Evolutionary conservation across 345 rosid genomes (phyloP).

Genomic region (Adansonia digitata): DNA sequence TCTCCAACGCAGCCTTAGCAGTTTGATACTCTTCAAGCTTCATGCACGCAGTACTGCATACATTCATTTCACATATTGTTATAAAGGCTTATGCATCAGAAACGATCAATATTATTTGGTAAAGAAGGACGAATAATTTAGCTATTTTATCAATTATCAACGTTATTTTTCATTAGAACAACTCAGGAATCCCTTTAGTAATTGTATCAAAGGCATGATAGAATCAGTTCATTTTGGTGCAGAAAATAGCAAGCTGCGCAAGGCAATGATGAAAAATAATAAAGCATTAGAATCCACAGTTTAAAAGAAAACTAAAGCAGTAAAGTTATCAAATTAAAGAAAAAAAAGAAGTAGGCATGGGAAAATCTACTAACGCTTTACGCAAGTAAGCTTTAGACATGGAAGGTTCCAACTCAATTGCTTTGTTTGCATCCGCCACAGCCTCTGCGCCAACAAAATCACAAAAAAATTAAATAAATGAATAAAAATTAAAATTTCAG

Average conservation of each 20-base stretch:
- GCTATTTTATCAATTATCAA: neutral
- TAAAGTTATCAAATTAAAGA: neutral
- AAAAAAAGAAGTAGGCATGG: neutral
- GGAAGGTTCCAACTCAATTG: conserved; percentile 66
- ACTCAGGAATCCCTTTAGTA: neutral
- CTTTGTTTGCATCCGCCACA: conserved; percentile 72
- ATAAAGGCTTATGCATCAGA: neutral
- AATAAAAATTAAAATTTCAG: neutral
- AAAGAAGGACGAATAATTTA: neutral
- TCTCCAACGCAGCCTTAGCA: conserved; percentile 77
- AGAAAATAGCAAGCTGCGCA: neutral
- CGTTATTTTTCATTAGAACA: neutral
- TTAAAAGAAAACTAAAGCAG: neutral
- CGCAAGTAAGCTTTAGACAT: conserved; percentile 77
- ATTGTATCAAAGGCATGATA: neutral
- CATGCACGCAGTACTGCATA: conserved; percentile 71
- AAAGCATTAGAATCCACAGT: neutral
- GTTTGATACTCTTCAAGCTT: conserved; percentile 85
- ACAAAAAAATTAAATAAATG: neutral
- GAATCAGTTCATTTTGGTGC: neutral
- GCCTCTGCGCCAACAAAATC: conserved; percentile 53
- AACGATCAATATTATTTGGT: neutral
- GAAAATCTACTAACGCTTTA: conserved; percentile 57
- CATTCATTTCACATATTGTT: neutral
- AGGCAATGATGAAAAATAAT: neutral